Evolutionary conservation across 352 stramenopile species (phyloP), one percentile per base, ranked within the genome.

Genomic region (Elongisporangium prolatum): DNA sequence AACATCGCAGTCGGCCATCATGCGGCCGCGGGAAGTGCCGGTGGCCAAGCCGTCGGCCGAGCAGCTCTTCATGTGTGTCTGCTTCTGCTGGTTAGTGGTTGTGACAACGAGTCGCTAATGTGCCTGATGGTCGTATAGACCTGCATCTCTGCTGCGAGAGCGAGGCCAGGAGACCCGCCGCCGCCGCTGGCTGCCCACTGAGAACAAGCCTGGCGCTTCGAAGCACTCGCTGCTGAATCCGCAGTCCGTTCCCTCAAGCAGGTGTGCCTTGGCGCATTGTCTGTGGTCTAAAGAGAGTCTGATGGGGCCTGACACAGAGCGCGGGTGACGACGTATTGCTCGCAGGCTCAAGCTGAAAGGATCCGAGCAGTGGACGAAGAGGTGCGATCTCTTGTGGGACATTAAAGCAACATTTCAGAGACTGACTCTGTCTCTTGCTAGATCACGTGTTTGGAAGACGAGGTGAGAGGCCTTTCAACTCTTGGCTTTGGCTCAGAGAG

Each of bases 31-130:
- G 2, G 79, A 91, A 55, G 63, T 91, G 52, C 81, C 81, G 0
- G 60, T 85, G 44, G 54, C 63, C 40, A 87, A 77, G 48, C 81
- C 81, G 16, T 91, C 79, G 3, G 60, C 79, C 14, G 72, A 68
- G 44, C 72, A 86, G 53, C 66, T 40, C 54, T 88, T 84, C 62
- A 69, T 86, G 80, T 90, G 58, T 21, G 52, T 0, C 14, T n/a
- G 16, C 38, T 38, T n/a, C 6, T n/a, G n/a, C 52, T 48, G 22
- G 21, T 21, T 10, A 2, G 21, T 63, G 13, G 6, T 5, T 25
- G 40, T 14, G 16, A 4, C 16, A 50, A 65, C 18, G 22, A 18
- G 20, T 72, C 59, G 0, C 60, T 67, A 4, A 67, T 59, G 20
- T 53, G 67, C 40, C 21, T 74, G 51, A 22, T 74, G n/a, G 54